Evolutionary conservation across 306 rosid species (phyloP).

Genomic region (Trifolium fragiferum): DNA sequence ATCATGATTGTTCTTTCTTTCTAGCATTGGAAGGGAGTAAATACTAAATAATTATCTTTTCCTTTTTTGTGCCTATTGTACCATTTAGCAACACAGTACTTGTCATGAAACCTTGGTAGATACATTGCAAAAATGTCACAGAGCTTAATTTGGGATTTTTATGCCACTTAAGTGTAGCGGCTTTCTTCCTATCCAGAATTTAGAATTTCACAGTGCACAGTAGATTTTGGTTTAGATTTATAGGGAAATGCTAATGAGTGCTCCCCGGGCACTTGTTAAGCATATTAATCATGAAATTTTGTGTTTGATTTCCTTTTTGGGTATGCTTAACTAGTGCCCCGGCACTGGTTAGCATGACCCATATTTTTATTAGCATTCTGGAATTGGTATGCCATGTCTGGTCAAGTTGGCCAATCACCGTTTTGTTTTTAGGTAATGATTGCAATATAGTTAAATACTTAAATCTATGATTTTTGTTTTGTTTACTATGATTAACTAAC

Average conservation of each 20-base stretch:
- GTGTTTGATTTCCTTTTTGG: no score
- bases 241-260: no score
- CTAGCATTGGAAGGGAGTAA: slow-evolving; percentile 4
- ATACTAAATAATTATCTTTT: slow-evolving; percentile 10
- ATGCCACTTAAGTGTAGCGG: slow-evolving; percentile 10
- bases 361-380: slow-evolving; percentile 24
- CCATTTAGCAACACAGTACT: slow-evolving; percentile 13
- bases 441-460: slow-evolving; percentile 11
- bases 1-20: slow-evolving; percentile 33
- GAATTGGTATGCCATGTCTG: slow-evolving; percentile 1
- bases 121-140: not conserved
- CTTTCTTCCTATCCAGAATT: slow-evolving; percentile 27
- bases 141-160: slow-evolving; percentile 13
- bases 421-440: slow-evolving; percentile 19
- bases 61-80: slow-evolving; percentile 6
- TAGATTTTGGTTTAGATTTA: not conserved
- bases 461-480: not conserved
- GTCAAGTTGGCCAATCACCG: not conserved
- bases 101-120: slow-evolving; percentile 28
- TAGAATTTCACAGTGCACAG: not conserved
- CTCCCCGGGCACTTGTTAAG: no score
- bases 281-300: no score
- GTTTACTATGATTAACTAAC: not conserved
- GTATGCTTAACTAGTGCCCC: no score
- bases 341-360: no score